phyloP scores from a whole-genome alignment of 75 land plant genomes.

The Larix kaempferi region DNA sequence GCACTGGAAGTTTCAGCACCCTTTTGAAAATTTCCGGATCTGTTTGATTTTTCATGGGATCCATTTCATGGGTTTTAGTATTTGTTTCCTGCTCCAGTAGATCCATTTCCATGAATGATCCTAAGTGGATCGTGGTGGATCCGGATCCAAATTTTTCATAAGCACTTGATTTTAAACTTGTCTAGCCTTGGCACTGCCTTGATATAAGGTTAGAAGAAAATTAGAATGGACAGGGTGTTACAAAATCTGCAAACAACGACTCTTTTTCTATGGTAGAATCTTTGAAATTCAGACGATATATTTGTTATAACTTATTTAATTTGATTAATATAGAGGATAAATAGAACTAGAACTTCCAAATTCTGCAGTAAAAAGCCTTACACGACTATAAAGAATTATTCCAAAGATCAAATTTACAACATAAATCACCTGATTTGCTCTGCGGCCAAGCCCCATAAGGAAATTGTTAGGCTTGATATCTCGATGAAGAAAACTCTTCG shows the following conservation, averaged over 20 bases:
- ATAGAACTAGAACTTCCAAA: neutral
- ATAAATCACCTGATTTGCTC: constrained; percentile 2
- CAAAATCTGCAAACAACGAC: neutral
- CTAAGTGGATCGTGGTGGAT: no score
- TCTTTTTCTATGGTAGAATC: neutral
- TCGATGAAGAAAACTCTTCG: constrained; percentile 79
- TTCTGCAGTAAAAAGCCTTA: neutral
- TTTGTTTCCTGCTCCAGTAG: no score
- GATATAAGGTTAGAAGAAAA: neutral
- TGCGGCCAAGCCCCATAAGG: constrained; percentile 82
- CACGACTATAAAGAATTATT: neutral
- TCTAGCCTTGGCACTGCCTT: no score
- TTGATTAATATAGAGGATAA: neutral
- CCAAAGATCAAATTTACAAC: neutral
- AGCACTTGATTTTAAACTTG: no score
- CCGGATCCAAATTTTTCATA: no score
- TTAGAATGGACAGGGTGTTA: neutral
- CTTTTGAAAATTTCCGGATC: no score
- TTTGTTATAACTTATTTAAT: neutral
- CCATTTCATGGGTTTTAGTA: no score
- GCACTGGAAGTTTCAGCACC: no score
- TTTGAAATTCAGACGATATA: neutral
- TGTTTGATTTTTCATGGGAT: no score
- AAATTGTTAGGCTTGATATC: constrained; percentile 94
- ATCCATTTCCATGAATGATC: no score